Conservation (phyloP, 2,329 filamentous ascomycete species). For the Dothiorella sarmentorum region DNA sequence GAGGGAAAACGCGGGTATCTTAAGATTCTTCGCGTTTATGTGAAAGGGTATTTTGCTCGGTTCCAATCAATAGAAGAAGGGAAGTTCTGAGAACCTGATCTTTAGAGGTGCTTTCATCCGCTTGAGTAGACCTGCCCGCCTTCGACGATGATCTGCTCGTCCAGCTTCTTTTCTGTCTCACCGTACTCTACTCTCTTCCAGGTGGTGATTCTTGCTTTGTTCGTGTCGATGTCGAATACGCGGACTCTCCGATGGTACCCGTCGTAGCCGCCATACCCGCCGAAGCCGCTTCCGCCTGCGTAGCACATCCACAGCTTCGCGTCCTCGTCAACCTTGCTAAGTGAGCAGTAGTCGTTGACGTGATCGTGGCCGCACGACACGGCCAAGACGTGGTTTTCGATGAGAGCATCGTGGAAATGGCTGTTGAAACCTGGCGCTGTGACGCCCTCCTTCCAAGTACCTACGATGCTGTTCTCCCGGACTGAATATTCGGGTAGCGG, state of each 20-base stretch:
- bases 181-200: conserved; percentile 84
- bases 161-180: conserved; percentile 49
- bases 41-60: conserved; percentile 8
- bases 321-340: conserved; percentile 50
- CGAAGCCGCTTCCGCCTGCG: conserved; percentile 85
- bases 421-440: conserved; percentile 89
- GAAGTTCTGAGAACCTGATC: neutral
- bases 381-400: conserved; percentile 79
- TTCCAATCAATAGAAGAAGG: conserved; percentile 4
- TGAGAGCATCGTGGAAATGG: conserved; percentile 85
- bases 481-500: conserved; percentile 84
- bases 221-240: conserved; percentile 91
- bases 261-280: conserved; percentile 89
- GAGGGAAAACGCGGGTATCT: conserved; percentile 1
- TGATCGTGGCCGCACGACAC: conserved; percentile 95
- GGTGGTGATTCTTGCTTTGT: conserved; percentile 80
- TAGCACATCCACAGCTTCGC: conserved; percentile 94
- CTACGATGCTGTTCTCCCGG: conserved; percentile 56
- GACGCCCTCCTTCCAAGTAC: conserved; percentile 75
- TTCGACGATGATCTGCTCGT: conserved; percentile 61
- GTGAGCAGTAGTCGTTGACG: conserved; percentile 91
- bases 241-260: conserved; percentile 79
- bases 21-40: conserved; percentile 9
- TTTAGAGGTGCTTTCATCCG: neutral
- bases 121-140: conserved; percentile 46